A percentile compares a stretch with the other conserved stretches of the same genome.
Conservation (phyloP, 441 rosid species). For the Cnidoscolus chayamansa region DNA sequence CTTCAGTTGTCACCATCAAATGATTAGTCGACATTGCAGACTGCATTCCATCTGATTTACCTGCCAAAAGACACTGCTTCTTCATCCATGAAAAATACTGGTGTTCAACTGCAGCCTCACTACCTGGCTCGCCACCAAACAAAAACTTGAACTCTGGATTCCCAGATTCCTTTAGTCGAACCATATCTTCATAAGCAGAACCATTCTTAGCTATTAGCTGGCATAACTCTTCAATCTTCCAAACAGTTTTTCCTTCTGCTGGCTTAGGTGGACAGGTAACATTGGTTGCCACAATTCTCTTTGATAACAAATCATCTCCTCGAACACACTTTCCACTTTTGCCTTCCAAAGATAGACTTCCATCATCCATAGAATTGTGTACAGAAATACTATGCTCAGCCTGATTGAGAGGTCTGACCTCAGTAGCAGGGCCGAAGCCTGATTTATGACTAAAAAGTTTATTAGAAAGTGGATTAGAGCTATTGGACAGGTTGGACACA, state of each 20-base stretch:
- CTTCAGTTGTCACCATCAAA: constrained; percentile 21
- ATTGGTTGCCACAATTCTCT: constrained; percentile 2
- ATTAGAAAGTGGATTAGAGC: constrained; percentile 8
- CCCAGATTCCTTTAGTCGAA: constrained; percentile 27
- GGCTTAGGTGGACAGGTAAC: constrained; percentile 38
- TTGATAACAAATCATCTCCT: background rate
- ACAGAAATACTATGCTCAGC: constrained; percentile 18
- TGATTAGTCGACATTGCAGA: constrained; percentile 16
- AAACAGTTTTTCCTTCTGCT: constrained; percentile 27
- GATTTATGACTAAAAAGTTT: constrained; percentile 8
- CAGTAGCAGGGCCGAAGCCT: constrained; percentile 9
- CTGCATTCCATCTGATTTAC: constrained; percentile 22
- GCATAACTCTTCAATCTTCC: constrained; percentile 37
- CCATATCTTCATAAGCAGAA: constrained; percentile 35
- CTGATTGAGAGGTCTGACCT: constrained; percentile 16
- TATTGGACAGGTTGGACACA: constrained; percentile 25
- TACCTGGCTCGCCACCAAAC: constrained; percentile 41
- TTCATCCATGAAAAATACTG: constrained; percentile 37
- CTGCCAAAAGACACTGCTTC: constrained; percentile 23
- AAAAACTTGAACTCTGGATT: constrained; percentile 40
- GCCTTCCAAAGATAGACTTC: constrained; percentile 21
- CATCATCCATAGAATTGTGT: constrained; percentile 3
- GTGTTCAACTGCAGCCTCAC: constrained; percentile 38
- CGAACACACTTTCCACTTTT: background rate
- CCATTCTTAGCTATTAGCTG: constrained; percentile 40